Conservation (phyloP, 306 rosid genomes). For the Begonia masoniana region DNA sequence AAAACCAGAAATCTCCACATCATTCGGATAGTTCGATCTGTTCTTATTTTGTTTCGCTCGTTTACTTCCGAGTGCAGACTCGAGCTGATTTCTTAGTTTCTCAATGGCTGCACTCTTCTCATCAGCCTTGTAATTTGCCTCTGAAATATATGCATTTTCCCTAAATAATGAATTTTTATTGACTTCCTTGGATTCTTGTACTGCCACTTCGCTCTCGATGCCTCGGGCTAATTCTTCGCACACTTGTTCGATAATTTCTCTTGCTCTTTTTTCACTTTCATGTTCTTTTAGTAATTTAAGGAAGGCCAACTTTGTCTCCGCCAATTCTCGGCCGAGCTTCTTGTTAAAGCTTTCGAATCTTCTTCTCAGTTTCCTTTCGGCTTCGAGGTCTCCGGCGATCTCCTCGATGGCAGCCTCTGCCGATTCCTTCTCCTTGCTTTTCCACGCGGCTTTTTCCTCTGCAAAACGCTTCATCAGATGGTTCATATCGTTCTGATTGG, state of each 20-base stretch:
- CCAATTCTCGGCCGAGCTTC: slow-evolving; percentile 82
- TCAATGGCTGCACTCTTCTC: slow-evolving; percentile 77
- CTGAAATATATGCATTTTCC: slow-evolving; percentile 52
- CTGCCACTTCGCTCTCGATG: slow-evolving; percentile 50
- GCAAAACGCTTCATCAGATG: slow-evolving; percentile 82
- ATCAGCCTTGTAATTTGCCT: slow-evolving; percentile 60
- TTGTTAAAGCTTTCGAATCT: slow-evolving; percentile 86
- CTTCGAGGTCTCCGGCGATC: slow-evolving; percentile 81
- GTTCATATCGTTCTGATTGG: slow-evolving; percentile 62
- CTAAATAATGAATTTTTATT: slow-evolving; percentile 30
- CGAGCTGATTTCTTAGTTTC: slow-evolving; percentile 74
- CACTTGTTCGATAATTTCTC: slow-evolving; percentile 81
- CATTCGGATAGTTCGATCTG: slow-evolving; percentile 40
- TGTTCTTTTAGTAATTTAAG: slow-evolving; percentile 73
- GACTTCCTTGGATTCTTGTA: slow-evolving; percentile 39
- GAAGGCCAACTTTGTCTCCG: slow-evolving; percentile 80
- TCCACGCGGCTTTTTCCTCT: slow-evolving; percentile 94
- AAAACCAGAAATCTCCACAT: slow-evolving; percentile 53
- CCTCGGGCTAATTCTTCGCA: slow-evolving; percentile 74
- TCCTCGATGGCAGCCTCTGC: slow-evolving; percentile 97
- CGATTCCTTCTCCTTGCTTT: slow-evolving; percentile 64
- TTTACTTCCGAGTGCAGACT: slow-evolving; percentile 66
- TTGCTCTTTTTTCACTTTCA: slow-evolving; percentile 84
- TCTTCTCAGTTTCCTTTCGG: slow-evolving; percentile 77
- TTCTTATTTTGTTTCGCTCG: slow-evolving; percentile 51